Evolutionary conservation across 495 filamentous ascomycete genomes (phyloP), one percentile per base, ranked within the genome.

Genomic region (Aspergillus panamensis): DNA sequence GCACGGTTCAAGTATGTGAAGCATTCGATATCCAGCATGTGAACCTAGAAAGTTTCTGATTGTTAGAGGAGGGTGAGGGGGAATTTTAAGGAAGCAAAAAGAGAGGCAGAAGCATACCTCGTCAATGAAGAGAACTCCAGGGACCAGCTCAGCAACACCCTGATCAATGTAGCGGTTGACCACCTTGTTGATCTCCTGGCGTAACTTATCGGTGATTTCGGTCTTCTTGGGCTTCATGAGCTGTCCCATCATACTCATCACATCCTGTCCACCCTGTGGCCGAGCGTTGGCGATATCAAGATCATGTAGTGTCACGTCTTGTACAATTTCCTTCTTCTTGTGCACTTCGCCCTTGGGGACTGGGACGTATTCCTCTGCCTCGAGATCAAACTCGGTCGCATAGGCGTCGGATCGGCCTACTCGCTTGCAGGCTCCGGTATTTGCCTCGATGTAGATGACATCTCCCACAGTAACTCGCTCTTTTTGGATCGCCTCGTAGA

Each of bases 201-300:
- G 84, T 67, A 98, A 76, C 77, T 98, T 97, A 68, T 97, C 93
- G 33, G 93, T 97, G 62, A 97, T 96, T 69, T 97, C 93, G 10
- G 93, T 97, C 82, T 96, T 96, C 80, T 95, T 94, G 57, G 94
- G 94, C 80, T 96, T 97, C 89, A 96, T 96, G 60, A 98, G 77
- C 69, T 97, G 93, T 59, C 93, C 93, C 91, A 98, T 96, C 94
- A 98, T 97, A 72, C 90, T 95, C 92, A 98, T 96, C 55, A 98
- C 92, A 70, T 98, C 94, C 76, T 98, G 94, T 54, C 94, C 94
- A 32, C 94, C 93, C 78, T 96, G 80, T 12, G 94, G 95, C 57
- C 93, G 81, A 10, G 94, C 90, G 65, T 98, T 98, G 61, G 94
- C 94, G 61, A 96, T 91, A 69, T 98, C 94, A 48, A 98, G 77